phyloP scores from a whole-genome alignment of 495 filamentous ascomycete genomes.

The Hypoxylon intermedium region DNA sequence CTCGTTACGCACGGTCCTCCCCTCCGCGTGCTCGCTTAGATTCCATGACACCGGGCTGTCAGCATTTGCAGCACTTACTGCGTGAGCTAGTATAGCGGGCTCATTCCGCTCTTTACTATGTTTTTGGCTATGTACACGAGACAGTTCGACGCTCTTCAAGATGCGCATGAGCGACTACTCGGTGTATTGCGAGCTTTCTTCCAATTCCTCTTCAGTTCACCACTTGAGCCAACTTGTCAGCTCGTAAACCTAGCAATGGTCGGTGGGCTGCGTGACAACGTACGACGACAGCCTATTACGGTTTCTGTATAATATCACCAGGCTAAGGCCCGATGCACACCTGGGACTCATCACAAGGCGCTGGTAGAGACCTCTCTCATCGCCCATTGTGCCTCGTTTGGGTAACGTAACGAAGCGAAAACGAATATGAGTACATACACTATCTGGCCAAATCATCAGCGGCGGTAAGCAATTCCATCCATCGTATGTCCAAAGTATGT shows the following conservation, averaged over 20 bases:
- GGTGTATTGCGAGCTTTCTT: conserved; percentile 5
- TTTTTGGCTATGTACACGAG: conserved; percentile 79
- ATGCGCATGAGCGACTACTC: conserved; percentile 27
- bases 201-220: not conserved
- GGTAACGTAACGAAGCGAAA: too few relatives aligned
- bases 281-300: conserved; percentile 9
- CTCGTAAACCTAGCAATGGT: conserved; percentile 17
- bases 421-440: too few relatives aligned
- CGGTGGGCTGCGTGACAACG: conserved; percentile 14
- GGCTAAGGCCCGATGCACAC: too few relatives aligned
- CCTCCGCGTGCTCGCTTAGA: conserved; percentile 72
- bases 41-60: conserved; percentile 64
- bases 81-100: conserved; percentile 72
- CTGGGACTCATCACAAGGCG: too few relatives aligned
- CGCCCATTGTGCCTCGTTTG: too few relatives aligned
- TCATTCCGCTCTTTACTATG: conserved; percentile 70
- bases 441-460: not conserved
- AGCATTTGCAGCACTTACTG: conserved; percentile 68
- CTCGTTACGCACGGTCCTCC: conserved; percentile 79
- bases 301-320: conserved; percentile 32
- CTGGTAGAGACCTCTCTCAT: too few relatives aligned
- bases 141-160: conserved; percentile 35
- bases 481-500: too few relatives aligned
- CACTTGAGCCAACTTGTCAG: not conserved
- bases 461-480: not conserved